Evolutionary conservation across 1,139 yeast genomes (phyloP).

Genomic region (Pneumocystis jirovecii): DNA sequence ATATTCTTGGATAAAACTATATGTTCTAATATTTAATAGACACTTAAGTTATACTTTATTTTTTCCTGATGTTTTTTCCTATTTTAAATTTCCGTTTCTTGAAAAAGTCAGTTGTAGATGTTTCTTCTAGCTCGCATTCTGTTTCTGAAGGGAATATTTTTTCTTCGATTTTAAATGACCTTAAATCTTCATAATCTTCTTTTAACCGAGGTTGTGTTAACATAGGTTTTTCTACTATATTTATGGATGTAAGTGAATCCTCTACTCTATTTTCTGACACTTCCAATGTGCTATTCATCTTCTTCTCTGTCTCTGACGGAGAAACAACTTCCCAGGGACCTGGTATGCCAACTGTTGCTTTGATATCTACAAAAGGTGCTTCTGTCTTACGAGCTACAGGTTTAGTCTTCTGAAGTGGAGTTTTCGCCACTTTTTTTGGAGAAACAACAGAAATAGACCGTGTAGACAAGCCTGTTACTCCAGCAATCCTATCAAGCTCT

Average conservation of each 20-base stretch:
- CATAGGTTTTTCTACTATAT: not conserved
- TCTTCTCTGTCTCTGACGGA: not conserved
- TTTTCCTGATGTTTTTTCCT: not conserved
- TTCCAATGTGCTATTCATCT: not conserved
- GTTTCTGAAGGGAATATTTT: not conserved
- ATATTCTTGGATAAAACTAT: not conserved
- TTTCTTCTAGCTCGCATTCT: not conserved
- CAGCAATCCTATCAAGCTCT: not conserved
- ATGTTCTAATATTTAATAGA: not conserved
- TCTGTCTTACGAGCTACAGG: not conserved
- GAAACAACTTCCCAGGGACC: not conserved
- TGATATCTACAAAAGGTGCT: not conserved
- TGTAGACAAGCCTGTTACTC: not conserved
- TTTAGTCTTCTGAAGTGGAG: not conserved
- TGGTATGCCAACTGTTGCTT: not conserved
- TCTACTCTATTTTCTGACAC: not conserved
- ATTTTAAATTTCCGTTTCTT: not conserved
- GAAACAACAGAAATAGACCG: not conserved
- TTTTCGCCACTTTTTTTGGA: not conserved
- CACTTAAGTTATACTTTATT: not conserved
- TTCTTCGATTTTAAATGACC: not conserved
- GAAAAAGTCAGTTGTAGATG: not conserved
- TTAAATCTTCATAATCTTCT: slow-evolving; percentile 1
- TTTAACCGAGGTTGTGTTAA: not conserved
- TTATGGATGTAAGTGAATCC: not conserved